Conservation (phyloP, 176 grass and related monocot species). For the Aegilops tauschii region DNA sequence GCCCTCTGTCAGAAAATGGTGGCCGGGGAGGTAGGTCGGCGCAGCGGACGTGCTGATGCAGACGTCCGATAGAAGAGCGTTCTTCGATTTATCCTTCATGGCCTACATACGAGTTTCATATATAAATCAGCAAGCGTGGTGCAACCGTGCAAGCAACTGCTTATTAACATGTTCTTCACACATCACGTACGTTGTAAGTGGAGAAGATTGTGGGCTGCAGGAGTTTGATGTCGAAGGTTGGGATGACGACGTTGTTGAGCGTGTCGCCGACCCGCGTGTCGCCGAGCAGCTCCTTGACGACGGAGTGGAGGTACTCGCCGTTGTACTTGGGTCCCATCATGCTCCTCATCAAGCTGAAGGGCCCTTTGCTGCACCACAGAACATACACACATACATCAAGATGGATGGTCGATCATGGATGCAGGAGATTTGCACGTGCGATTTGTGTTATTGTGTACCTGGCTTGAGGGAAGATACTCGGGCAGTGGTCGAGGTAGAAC, state of each 20-base stretch:
- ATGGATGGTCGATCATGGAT: not conserved
- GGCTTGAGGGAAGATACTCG: slow-evolving; percentile 30
- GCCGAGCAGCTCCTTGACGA: not conserved
- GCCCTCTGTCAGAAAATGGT: too few species aligned
- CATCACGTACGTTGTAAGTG: not conserved
- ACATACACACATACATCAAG: not conserved
- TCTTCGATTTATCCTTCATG: too few species aligned
- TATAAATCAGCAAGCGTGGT: too few species aligned
- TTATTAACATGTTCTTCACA: not conserved
- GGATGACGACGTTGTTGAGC: not conserved
- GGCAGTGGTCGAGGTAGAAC: slow-evolving; percentile 38
- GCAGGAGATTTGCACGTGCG: not conserved
- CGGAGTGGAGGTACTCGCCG: not conserved
- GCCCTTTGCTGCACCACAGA: not conserved
- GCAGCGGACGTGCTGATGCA: too few species aligned
- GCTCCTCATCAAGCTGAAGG: not conserved
- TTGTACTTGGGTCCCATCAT: slow-evolving; percentile 4
- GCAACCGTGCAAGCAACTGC: too few species aligned
- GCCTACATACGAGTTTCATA: too few species aligned
- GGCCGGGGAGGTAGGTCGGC: too few species aligned
- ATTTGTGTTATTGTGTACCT: not conserved
- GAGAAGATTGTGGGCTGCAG: slow-evolving; percentile 7
- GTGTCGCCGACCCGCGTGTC: not conserved
- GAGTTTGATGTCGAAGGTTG: slow-evolving; percentile 5
- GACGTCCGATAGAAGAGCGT: too few species aligned